Evolutionary conservation across 805 yeast species (phyloP).

Genomic region (Wickerhamiella slavikovae): DNA sequence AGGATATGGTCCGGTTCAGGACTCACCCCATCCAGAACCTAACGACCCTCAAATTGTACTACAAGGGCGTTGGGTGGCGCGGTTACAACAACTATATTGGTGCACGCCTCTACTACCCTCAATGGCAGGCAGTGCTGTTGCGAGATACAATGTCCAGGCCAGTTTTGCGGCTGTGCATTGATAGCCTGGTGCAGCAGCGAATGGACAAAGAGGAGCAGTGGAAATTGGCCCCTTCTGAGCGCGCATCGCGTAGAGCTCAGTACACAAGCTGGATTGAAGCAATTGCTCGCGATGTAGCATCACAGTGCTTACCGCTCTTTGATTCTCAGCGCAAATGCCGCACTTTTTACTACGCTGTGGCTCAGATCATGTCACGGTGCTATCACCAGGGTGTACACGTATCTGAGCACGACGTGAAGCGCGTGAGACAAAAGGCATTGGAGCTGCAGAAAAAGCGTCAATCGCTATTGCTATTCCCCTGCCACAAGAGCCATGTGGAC

Average conservation of each 20-base stretch:
- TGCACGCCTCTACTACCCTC: conserved; percentile 15
- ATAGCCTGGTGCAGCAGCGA: conserved; percentile 15
- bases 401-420: conserved; percentile 16
- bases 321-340: conserved; percentile 15
- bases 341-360: conserved; percentile 18
- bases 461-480: conserved; percentile 29
- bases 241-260: conserved; percentile 12
- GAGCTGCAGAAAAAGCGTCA: conserved; percentile 18
- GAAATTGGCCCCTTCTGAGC: conserved; percentile 10
- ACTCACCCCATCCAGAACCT: conserved; percentile 18
- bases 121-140: conserved; percentile 14
- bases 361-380: conserved; percentile 20
- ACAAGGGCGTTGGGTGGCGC: conserved; percentile 19
- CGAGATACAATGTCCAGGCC: conserved; percentile 15
- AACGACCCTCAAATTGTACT: conserved; percentile 14
- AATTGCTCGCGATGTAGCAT: conserved; percentile 15
- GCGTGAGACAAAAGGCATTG: conserved; percentile 16
- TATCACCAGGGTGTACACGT: conserved; percentile 25
- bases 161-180: conserved; percentile 14
- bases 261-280: conserved; percentile 15
- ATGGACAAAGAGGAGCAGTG: conserved; percentile 14
- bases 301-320: conserved; percentile 18
- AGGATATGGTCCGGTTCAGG: conserved; percentile 16
- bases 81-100: conserved; percentile 21
- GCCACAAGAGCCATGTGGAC: conserved; percentile 43